phyloP scores from a whole-genome alignment of 345 rosid genomes.

The Geranium rotundifolium region DNA sequence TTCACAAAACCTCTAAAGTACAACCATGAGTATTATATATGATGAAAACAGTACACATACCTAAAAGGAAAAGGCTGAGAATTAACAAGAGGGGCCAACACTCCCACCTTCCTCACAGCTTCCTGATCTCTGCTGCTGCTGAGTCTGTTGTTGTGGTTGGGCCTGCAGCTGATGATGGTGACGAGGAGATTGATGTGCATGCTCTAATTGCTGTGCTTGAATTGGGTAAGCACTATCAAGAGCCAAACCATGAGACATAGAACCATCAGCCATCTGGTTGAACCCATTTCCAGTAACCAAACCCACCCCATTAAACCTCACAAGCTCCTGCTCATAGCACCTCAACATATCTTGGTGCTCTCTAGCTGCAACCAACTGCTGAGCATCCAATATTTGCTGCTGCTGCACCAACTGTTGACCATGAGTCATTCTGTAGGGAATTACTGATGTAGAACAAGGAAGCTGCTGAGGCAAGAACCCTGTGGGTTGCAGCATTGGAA shows the following conservation, averaged over 20 bases:
- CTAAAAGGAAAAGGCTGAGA: conserved; percentile 12
- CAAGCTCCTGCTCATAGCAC: conserved; percentile 30
- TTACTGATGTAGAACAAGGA: not conserved
- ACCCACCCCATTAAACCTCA: conserved; percentile 27
- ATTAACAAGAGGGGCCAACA: conserved; percentile 28
- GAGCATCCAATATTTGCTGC: conserved; percentile 51
- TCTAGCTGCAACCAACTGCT: conserved; percentile 46
- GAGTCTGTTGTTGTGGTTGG: conserved; percentile 43
- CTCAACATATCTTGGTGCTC: conserved; percentile 58
- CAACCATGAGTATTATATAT: too few relatives aligned
- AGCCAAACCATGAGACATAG: too few relatives aligned
- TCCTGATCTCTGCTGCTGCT: conserved; percentile 37
- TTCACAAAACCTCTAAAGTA: not conserved
- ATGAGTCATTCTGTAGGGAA: conserved; percentile 10
- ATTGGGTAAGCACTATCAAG: conserved; percentile 30
- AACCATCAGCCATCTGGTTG: conserved; percentile 17
- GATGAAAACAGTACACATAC: conserved; percentile 15
- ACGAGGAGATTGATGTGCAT: conserved; percentile 18
- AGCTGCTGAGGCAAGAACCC: conserved; percentile 23
- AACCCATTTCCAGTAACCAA: conserved; percentile 31
- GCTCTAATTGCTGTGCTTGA: conserved; percentile 24
- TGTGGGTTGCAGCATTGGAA: conserved; percentile 27
- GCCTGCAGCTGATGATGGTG: conserved; percentile 32
- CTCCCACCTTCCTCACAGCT: conserved; percentile 33
- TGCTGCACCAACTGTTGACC: conserved; percentile 21